Percentiles rank a stretch among this genome's conserved stretches.
Conservation (phyloP, 2,329 filamentous ascomycete species). For the Aspergillus sp. region DNA sequence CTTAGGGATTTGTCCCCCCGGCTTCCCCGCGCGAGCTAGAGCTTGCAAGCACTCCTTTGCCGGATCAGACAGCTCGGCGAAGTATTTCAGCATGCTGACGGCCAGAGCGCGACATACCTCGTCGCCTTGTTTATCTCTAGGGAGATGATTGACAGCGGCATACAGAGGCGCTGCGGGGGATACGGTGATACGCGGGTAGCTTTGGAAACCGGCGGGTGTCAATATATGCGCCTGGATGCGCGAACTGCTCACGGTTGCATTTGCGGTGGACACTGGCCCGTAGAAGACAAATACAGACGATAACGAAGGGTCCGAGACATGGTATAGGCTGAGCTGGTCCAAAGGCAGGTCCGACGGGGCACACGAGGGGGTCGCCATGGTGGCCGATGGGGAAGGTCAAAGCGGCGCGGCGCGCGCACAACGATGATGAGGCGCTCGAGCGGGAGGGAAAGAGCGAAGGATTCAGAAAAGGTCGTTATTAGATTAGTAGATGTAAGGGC, state of each 20-base stretch:
- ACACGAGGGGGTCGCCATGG: slow-evolving; percentile 80
- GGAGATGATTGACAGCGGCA: slow-evolving; percentile 82
- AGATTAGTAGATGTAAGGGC: slow-evolving; percentile 11
- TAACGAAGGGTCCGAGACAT: slow-evolving; percentile 79
- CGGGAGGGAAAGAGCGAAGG: slow-evolving; percentile 8
- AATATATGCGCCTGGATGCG: slow-evolving; percentile 94
- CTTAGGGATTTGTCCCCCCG: slow-evolving; percentile 62
- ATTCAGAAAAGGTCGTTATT: slow-evolving; percentile 2
- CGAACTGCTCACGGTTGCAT: slow-evolving; percentile 83
- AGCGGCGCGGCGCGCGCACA: slow-evolving; percentile 14
- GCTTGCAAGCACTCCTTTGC: slow-evolving; percentile 70
- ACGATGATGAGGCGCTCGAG: neutral
- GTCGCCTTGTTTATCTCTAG: slow-evolving; percentile 92
- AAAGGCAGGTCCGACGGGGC: slow-evolving; percentile 74
- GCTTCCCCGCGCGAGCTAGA: slow-evolving; percentile 52
- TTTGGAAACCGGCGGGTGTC: slow-evolving; percentile 82
- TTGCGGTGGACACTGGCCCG: slow-evolving; percentile 83
- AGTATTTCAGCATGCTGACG: slow-evolving; percentile 93
- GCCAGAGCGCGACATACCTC: slow-evolving; percentile 88
- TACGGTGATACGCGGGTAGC: slow-evolving; percentile 86
- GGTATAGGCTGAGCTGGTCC: slow-evolving; percentile 82
- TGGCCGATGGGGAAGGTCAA: slow-evolving; percentile 24
- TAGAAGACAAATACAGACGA: slow-evolving; percentile 87
- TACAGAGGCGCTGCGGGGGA: slow-evolving; percentile 92
- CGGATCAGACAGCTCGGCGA: slow-evolving; percentile 75